Evolutionary conservation across 257 asterid species (phyloP).

Genomic region (Solanum bulbocastanum): DNA sequence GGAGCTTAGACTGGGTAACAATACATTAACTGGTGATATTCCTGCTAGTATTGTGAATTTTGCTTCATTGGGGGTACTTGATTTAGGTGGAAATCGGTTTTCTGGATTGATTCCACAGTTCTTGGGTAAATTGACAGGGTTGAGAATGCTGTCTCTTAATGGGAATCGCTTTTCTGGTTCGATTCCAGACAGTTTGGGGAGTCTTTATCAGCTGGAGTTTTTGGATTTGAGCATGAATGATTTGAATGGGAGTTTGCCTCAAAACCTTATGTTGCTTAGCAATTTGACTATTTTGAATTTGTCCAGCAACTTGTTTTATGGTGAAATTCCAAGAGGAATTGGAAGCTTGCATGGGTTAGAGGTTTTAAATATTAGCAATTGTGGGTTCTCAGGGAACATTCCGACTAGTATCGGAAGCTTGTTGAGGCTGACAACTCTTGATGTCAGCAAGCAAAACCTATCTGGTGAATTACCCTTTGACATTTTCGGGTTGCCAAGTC

Average conservation of each 20-base stretch:
- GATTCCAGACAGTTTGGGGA: slow-evolving; percentile 27
- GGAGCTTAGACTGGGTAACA: slow-evolving; percentile 48
- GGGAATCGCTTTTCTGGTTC: slow-evolving; percentile 40
- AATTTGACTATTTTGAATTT: slow-evolving; percentile 43
- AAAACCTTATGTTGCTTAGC: slow-evolving; percentile 29
- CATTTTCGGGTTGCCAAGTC: slow-evolving; percentile 53
- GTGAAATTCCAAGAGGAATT: slow-evolving; percentile 33
- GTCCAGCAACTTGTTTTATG: slow-evolving; percentile 43
- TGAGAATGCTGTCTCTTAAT: slow-evolving; percentile 30
- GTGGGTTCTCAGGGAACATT: slow-evolving; percentile 36
- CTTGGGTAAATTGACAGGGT: slow-evolving; percentile 19
- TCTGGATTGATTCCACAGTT: slow-evolving; percentile 40
- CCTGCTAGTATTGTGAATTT: slow-evolving; percentile 32
- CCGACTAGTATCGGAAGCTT: slow-evolving; percentile 52
- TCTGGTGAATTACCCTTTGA: slow-evolving; percentile 52
- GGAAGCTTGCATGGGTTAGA: slow-evolving; percentile 36
- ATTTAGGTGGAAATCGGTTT: slow-evolving; percentile 48
- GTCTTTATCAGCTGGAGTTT: slow-evolving; percentile 31
- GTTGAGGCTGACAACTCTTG: slow-evolving; percentile 41
- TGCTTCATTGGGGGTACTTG: slow-evolving; percentile 29
- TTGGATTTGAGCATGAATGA: slow-evolving; percentile 38
- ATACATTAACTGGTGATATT: slow-evolving; percentile 39
- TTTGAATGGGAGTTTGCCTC: slow-evolving; percentile 35
- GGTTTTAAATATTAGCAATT: slow-evolving; percentile 44
- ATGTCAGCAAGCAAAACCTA: slow-evolving; percentile 49